Percentiles rank a stretch among this genome's conserved stretches.
Conservation (phyloP, 2,329 filamentous ascomycete species). For the Aspergillus phoenicis region DNA sequence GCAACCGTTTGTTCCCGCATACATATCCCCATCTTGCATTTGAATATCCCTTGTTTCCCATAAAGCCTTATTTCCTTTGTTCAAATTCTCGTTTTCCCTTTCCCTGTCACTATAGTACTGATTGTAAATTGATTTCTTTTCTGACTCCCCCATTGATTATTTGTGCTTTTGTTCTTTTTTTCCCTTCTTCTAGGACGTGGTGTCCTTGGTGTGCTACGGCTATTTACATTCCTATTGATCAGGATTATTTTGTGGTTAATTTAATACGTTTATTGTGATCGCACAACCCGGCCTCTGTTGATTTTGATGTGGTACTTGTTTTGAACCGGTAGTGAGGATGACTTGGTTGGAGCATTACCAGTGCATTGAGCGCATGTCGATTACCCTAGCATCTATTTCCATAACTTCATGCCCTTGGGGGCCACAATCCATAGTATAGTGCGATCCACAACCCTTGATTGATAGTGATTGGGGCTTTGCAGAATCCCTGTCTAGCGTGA, state of each 20-base stretch:
- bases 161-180: neutral
- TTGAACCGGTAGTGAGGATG: neutral
- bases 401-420: too few species aligned
- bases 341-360: neutral
- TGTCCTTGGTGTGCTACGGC: conserved; percentile 2
- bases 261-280: conserved; percentile 8
- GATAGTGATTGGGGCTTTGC: too few species aligned
- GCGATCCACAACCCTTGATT: too few species aligned
- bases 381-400: too few species aligned
- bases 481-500: too few species aligned
- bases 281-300: too few species aligned
- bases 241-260: conserved; percentile 10
- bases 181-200: neutral
- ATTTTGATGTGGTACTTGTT: neutral
- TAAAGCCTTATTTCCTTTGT: conserved; percentile 29
- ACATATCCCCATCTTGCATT: conserved; percentile 40
- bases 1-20: conserved; percentile 30
- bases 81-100: conserved; percentile 19
- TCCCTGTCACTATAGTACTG: conserved; percentile 21
- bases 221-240: neutral
- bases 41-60: conserved; percentile 22
- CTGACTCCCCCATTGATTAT: neutral
- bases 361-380: neutral
- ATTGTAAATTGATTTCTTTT: conserved; percentile 20
- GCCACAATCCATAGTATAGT: too few species aligned